Base-by-base conservation (phyloP, 768 basidiomycete species). In the Asterophora lycoperdoides region DNA sequence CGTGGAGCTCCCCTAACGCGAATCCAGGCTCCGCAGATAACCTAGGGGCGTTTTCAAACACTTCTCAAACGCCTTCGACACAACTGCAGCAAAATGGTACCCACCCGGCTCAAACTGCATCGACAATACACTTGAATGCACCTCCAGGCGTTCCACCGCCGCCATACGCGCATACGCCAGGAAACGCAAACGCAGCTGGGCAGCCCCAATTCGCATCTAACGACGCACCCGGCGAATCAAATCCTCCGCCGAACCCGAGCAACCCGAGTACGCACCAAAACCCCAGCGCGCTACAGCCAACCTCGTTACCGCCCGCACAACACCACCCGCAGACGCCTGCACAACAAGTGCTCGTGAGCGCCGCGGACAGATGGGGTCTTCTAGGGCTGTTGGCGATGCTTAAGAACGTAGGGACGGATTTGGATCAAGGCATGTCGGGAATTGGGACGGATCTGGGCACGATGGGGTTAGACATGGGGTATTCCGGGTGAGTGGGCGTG, bases 351-450 rank as follows among this genome's bases (percentile, higher is more conserved):
- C 78, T 96, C 35, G 81, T 89, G 56, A 89, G 85, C 53, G 91
- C 94, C 1, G 94, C 94, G 34, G 94, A 98, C 68, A 79, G 92
- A 62, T 98, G 93, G 93, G 94, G 94, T 3, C 74, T 98, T 13
- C 64, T 93, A 40, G 91, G 89, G 13, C 70, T 98, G 46, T 71
- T 98, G 49, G 83, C 87, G 39, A 79, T 89, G 75, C 89, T 95
- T 67, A 89, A 90, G 73, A 88, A 80, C 55, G 84, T 87, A 39
- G 75, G 73, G 42, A 62, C 75, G 48, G 90, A 93, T 62, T 74
- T 84, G 44, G 93, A 95, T 68, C 79, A 83, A 61, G 87, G 83
- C 29, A 69, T 93, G 68, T 81, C 86, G 56, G 81, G 85, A 55
- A 80, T 95, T 57, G 94, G 94, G 37, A 92, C 88, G 36, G 94